Percentiles rank a stretch among this genome's conserved stretches.
phyloP scores from a whole-genome alignment of 192 early-diverging fungal genomes.

The Backusella parvicylindrica region DNA sequence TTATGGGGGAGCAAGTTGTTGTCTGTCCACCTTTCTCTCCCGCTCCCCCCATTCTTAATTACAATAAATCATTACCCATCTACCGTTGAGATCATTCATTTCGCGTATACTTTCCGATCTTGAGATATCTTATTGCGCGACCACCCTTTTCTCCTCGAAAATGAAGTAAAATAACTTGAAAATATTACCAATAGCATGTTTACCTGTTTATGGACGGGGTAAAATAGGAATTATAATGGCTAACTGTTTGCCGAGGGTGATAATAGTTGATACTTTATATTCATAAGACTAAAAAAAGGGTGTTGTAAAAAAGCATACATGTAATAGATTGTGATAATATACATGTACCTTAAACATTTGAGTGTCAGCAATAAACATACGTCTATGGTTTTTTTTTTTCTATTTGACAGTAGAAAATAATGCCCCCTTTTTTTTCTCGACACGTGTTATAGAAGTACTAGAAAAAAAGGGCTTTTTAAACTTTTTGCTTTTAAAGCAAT shows the following conservation, averaged over 20 bases:
- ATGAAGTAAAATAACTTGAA: slow-evolving; percentile 2
- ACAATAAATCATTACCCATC: not conserved
- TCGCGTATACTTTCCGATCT: slow-evolving; percentile 1
- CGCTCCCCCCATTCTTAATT: slow-evolving; percentile 6
- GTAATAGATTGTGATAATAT: not conserved
- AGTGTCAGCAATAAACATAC: not conserved
- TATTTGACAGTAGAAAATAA: slow-evolving; percentile 1
- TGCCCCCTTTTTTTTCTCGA: not conserved
- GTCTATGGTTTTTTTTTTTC: not conserved
- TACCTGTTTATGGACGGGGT: not conserved
- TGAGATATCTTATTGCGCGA: not conserved
- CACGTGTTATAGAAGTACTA: not conserved
- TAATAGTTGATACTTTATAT: not conserved
- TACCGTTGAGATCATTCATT: not conserved
- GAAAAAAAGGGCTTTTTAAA: not conserved
- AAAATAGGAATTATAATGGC: not conserved
- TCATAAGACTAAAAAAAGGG: not conserved
- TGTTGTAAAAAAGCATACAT: not conserved
- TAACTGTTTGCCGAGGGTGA: not conserved
- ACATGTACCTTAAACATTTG: not conserved
- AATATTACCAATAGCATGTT: slow-evolving; percentile 2
- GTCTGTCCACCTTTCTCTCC: slow-evolving; percentile 3
- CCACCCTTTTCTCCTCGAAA: slow-evolving; percentile 2
- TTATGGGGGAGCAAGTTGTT: slow-evolving; percentile 1
- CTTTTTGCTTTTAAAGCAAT: not conserved